Conservation (phyloP, 495 filamentous ascomycete genomes). For the Penicillium waksmanii region DNA sequence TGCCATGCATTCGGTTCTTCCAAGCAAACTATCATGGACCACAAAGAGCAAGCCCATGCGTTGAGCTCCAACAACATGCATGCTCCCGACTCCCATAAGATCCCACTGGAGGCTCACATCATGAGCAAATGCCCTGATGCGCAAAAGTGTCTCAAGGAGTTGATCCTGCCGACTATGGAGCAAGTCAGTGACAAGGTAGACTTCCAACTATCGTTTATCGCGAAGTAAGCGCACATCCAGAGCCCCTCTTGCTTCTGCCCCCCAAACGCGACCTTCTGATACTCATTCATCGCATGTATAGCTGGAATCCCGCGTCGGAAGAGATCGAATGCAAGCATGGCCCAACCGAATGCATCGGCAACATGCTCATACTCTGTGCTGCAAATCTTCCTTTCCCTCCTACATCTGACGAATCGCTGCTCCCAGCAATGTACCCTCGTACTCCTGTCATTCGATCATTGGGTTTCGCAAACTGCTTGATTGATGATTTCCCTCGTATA, state of each 20-base stretch:
- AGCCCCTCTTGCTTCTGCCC: neutral
- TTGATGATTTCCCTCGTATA: conserved; percentile 70
- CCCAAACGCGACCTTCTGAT: conserved; percentile 4
- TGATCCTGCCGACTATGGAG: conserved; percentile 88
- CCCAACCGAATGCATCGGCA: conserved; percentile 86
- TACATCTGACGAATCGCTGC: conserved; percentile 18
- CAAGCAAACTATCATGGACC: neutral
- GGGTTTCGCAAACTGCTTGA: conserved; percentile 89
- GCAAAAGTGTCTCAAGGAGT: conserved; percentile 73
- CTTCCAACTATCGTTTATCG: conserved; percentile 90
- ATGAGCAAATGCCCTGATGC: conserved; percentile 97
- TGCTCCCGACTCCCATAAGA: conserved; percentile 36
- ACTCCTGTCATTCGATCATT: conserved; percentile 84
- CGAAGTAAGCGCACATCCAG: conserved; percentile 55
- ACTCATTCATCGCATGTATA: neutral
- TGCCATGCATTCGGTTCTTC: neutral
- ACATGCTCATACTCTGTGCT: conserved; percentile 93
- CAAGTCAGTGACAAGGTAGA: conserved; percentile 80
- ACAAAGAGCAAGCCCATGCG: neutral
- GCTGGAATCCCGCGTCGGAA: conserved; percentile 1
- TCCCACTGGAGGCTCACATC: conserved; percentile 87
- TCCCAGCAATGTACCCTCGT: conserved; percentile 35
- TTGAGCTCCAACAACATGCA: neutral
- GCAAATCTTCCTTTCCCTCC: conserved; percentile 59
- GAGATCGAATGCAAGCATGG: conserved; percentile 78